Evolutionary conservation across 768 basidiomycete species (phyloP).

Genomic region (Lepiota venenata): DNA sequence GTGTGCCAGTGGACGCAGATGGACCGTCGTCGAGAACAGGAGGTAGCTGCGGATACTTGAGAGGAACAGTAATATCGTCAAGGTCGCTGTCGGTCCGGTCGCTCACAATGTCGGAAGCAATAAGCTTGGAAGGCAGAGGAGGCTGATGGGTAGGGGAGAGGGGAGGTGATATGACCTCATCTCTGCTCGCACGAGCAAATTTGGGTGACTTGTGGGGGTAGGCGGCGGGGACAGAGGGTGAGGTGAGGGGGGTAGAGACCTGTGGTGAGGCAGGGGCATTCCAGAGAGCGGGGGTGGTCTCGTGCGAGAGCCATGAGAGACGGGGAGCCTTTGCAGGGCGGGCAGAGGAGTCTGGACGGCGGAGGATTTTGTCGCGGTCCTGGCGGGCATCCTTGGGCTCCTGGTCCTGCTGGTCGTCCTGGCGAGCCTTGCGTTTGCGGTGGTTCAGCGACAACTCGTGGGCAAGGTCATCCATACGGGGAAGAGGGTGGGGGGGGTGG

Average conservation of each 20-base stretch:
- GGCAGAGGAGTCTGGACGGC: constrained; percentile 25
- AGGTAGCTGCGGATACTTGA: constrained; percentile 27
- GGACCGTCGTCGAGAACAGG: constrained; percentile 12
- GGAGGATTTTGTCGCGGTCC: constrained; percentile 31
- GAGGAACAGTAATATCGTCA: constrained; percentile 44
- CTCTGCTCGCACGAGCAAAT: not conserved
- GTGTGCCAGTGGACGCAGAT: constrained; percentile 29
- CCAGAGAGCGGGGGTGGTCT: constrained; percentile 23
- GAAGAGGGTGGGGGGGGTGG: constrained; percentile 3
- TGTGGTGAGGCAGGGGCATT: constrained; percentile 26
- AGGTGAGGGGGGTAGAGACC: constrained; percentile 27
- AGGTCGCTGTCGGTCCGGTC: constrained; percentile 36
- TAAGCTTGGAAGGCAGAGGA: constrained; percentile 15
- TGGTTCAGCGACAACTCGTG: constrained; percentile 48
- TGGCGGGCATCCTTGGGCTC: constrained; percentile 33
- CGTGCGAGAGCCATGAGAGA: constrained; percentile 34
- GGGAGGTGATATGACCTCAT: constrained; percentile 11
- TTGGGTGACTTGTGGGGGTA: constrained; percentile 9
- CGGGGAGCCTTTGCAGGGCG: constrained; percentile 32
- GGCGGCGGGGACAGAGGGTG: constrained; percentile 20
- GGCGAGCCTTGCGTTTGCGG: constrained; percentile 68
- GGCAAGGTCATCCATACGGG: constrained; percentile 59
- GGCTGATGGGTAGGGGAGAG: constrained; percentile 14
- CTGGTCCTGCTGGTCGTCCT: constrained; percentile 39
- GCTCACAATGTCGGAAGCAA: constrained; percentile 24